Evolutionary conservation across 495 filamentous ascomycete genomes (phyloP).

Genomic region (Xylaria longipes): DNA sequence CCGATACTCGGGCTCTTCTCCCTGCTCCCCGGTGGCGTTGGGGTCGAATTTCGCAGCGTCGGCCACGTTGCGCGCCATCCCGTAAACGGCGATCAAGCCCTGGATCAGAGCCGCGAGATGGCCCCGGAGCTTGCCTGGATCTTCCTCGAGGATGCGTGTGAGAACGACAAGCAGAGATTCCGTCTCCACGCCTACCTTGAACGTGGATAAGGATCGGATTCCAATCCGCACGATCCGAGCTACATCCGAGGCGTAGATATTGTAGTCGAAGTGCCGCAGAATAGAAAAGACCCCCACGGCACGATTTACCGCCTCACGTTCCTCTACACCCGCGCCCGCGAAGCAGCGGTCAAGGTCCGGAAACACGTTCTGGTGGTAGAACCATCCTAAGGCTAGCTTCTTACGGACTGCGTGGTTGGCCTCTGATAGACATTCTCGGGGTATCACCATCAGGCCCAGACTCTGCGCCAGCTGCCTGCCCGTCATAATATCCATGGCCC

Average conservation of each 20-base stretch:
- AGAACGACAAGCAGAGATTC: constrained; percentile 48
- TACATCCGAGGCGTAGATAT: constrained; percentile 50
- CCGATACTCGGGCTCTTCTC: background rate
- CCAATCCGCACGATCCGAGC: constrained; percentile 44
- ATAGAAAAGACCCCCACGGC: constrained; percentile 43
- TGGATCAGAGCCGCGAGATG: constrained; percentile 47
- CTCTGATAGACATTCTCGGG: constrained; percentile 42
- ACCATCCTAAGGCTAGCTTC: constrained; percentile 33
- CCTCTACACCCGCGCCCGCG: constrained; percentile 21
- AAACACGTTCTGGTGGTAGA: constrained; percentile 31
- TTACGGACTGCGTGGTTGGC: constrained; percentile 40
- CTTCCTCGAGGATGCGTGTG: constrained; percentile 45
- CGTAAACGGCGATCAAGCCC: constrained; percentile 40
- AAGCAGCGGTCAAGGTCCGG: constrained; percentile 35
- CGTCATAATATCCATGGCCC: constrained; percentile 21
- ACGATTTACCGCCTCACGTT: constrained; percentile 30
- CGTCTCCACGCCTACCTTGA: constrained; percentile 34
- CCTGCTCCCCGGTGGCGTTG: background rate
- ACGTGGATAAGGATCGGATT: constrained; percentile 44
- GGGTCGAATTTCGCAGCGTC: constrained; percentile 13
- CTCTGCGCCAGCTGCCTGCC: constrained; percentile 40
- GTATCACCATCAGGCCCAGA: constrained; percentile 44
- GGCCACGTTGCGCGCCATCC: constrained; percentile 31
- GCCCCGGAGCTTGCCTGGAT: constrained; percentile 42
- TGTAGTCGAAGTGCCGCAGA: constrained; percentile 47